Evolutionary conservation across 208 protist genomes (phyloP).

Genomic region (Trypanosoma melophagium): DNA sequence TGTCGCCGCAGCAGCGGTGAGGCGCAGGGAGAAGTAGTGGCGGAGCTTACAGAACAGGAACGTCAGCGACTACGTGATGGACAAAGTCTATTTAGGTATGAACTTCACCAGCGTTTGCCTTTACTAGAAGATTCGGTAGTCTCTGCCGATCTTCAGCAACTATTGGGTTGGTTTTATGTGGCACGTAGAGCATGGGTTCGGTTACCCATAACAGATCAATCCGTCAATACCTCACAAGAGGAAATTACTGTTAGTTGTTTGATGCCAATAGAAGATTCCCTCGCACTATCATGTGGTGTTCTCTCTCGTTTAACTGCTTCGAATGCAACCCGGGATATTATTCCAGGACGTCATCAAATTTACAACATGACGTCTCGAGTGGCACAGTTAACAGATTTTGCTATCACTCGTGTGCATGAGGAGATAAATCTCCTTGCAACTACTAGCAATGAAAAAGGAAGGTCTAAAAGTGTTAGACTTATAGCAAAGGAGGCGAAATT

Average conservation of each 20-base stretch:
- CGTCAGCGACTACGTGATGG: constrained; percentile 29
- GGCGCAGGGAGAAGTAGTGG: background rate
- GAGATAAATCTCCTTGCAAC: constrained; percentile 12
- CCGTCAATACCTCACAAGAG: background rate
- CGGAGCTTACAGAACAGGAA: constrained; percentile 29
- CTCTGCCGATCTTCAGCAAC: constrained; percentile 53
- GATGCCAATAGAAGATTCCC: background rate
- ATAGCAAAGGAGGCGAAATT: constrained; percentile 5
- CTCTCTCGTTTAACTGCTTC: background rate
- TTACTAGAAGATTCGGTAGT: constrained; percentile 78
- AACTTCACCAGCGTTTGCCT: constrained; percentile 68
- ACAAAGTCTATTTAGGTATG: constrained; percentile 63
- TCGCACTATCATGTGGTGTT: background rate
- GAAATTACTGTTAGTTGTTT: background rate
- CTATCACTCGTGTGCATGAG: constrained; percentile 3
- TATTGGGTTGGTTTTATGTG: constrained; percentile 56
- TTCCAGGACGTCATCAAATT: constrained; percentile 22
- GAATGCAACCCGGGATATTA: constrained; percentile 6
- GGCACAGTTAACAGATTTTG: constrained; percentile 20
- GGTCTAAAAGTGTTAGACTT: constrained; percentile 1
- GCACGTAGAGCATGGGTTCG: constrained; percentile 62
- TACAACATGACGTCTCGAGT: constrained; percentile 21
- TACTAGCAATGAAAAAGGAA: background rate
- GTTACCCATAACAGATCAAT: constrained; percentile 30
- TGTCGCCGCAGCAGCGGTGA: background rate